These are phyloP conservation scores for Polysphondylium violaceum DNA, from an alignment of 78 protist genomes.

Conservation along the genomic window DNA sequence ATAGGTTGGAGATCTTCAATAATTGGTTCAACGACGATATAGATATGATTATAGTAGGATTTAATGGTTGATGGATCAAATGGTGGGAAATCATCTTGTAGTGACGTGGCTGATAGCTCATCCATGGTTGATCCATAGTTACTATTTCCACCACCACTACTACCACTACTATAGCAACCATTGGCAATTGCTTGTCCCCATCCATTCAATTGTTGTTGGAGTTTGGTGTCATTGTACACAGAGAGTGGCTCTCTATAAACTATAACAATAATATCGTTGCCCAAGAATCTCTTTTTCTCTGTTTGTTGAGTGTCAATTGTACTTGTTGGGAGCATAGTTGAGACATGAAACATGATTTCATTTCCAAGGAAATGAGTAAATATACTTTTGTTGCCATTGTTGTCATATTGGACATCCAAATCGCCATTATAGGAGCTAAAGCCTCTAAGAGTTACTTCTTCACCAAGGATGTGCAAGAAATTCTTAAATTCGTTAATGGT, in stretches of 20 bases:
- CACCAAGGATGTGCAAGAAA: constrained; percentile 60
- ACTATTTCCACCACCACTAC: too few species aligned
- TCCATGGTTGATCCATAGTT: too few species aligned
- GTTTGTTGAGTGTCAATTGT: constrained; percentile 42
- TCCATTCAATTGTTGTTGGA: too few species aligned
- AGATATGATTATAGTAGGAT: constrained; percentile 54
- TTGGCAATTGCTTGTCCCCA: too few species aligned
- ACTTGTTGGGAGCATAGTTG: constrained; percentile 41
- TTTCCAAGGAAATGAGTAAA: constrained; percentile 19
- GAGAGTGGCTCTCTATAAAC: constrained; percentile 61
- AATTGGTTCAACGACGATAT: constrained; percentile 18
- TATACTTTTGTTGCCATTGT: constrained; percentile 44
- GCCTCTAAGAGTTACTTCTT: constrained; percentile 21
- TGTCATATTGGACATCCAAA: constrained; percentile 41
- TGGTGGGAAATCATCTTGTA: constrained; percentile 5
- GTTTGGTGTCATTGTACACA: too few species aligned
- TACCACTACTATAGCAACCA: too few species aligned
- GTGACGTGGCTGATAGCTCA: too few species aligned
- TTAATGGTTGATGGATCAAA: constrained; percentile 30
- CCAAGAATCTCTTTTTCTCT: constrained; percentile 58
- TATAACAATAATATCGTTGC: constrained; percentile 63
- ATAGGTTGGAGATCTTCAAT: not conserved
- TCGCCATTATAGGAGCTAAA: constrained; percentile 70
- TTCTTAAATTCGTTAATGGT: constrained; percentile 41
- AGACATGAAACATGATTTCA: constrained; percentile 82